These are phyloP conservation scores for Fragilaria crotonensis DNA, from an alignment of 108 stramenopile species.

Conservation along the genomic window DNA sequence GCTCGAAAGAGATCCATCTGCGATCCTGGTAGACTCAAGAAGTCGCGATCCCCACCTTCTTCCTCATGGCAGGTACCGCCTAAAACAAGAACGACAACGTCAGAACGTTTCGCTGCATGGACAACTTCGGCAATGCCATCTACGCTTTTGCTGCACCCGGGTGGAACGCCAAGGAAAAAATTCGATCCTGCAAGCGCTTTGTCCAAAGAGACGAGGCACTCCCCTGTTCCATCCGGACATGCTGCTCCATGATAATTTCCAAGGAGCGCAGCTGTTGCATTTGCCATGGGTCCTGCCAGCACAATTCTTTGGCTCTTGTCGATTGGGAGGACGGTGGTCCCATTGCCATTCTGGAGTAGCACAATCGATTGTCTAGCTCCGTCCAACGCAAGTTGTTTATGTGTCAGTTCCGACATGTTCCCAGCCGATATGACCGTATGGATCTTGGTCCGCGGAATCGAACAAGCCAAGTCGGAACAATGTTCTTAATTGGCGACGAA, in stretches of 20 bases:
- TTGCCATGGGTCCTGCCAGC: constrained; percentile 43
- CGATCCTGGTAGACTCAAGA: constrained; percentile 31
- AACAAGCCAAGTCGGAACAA: constrained; percentile 40
- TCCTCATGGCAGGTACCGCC: constrained; percentile 15
- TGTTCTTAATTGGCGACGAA: constrained; percentile 24
- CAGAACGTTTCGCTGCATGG: neutral
- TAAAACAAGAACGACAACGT: neutral
- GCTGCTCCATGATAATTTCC: constrained; percentile 34
- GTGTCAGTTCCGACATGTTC: constrained; percentile 11
- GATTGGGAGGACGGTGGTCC: constrained; percentile 11
- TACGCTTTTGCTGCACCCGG: neutral
- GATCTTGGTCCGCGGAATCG: constrained; percentile 19
- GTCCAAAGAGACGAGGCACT: constrained; percentile 25
- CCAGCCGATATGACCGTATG: constrained; percentile 11
- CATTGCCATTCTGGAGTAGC: constrained; percentile 28
- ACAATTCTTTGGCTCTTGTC: constrained; percentile 24
- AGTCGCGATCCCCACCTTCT: constrained; percentile 40
- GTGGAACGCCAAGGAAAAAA: constrained; percentile 10
- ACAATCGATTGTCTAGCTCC: constrained; percentile 44
- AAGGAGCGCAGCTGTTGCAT: constrained; percentile 19
- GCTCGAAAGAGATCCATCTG: constrained; percentile 21
- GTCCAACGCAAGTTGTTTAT: constrained; percentile 26
- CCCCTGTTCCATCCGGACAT: neutral
- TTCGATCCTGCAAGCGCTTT: constrained; percentile 20
- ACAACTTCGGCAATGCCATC: neutral